These are phyloP conservation scores for Pythium rishiriense DNA, from an alignment of 352 stramenopile species.

Conservation along the genomic window DNA sequence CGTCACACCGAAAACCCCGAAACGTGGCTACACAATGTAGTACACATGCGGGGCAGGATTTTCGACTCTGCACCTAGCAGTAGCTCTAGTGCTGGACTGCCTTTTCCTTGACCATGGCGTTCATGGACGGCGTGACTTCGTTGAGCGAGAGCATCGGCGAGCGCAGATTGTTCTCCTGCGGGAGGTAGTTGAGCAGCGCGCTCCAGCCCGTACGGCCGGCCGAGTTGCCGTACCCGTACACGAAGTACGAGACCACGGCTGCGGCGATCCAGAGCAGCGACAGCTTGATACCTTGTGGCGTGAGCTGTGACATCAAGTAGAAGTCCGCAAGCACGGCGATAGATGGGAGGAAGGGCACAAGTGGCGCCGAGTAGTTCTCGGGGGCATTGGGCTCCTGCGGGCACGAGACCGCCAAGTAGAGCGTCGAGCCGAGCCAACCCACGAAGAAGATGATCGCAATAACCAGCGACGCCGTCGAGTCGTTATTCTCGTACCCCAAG, in stretches of 20 bases:
- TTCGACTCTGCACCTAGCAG: no score
- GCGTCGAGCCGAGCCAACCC: conserved; percentile 29
- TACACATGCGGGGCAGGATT: no score
- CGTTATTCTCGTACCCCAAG: conserved; percentile 41
- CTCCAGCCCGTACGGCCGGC: conserved; percentile 65
- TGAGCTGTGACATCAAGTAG: conserved; percentile 65
- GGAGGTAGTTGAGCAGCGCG: conserved; percentile 49
- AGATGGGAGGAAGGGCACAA: conserved; percentile 68
- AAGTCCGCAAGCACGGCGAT: conserved; percentile 69
- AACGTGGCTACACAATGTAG: no score
- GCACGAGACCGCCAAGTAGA: conserved; percentile 59
- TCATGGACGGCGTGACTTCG: conserved; percentile 36
- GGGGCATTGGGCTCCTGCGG: conserved; percentile 46
- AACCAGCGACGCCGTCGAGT: conserved; percentile 31
- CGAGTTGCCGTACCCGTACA: conserved; percentile 71
- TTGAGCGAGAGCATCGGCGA: conserved; percentile 64
- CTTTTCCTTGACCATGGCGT: conserved; percentile 39
- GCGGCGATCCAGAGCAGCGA: conserved; percentile 45
- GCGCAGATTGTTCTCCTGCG: no score
- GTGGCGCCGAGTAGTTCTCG: conserved; percentile 57
- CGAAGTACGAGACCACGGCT: conserved; percentile 71
- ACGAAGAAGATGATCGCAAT: conserved; percentile 54
- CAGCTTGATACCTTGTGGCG: neutral
- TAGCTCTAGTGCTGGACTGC: no score
- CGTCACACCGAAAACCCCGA: no score